Conservation (phyloP, 495 filamentous ascomycete species). For the Tuber microsphaerosporum region DNA sequence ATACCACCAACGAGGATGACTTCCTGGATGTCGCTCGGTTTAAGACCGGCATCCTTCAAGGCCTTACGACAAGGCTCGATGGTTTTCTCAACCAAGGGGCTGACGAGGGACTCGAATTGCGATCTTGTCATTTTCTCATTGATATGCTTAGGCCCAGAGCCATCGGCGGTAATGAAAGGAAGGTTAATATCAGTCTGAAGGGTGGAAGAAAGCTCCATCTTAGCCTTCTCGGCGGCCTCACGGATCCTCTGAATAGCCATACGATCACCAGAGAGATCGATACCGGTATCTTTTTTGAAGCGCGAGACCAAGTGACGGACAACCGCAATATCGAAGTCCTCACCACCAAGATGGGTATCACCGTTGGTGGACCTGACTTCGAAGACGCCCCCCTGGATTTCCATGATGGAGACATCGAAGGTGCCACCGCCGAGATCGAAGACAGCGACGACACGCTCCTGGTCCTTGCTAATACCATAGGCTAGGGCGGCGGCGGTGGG, state of each 20-base stretch:
- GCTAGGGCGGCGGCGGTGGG: constrained; percentile 90
- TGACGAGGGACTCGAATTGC: constrained; percentile 87
- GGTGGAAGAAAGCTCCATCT: constrained; percentile 96
- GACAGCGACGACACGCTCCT: constrained; percentile 83
- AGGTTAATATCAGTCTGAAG: constrained; percentile 98
- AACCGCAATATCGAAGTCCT: constrained; percentile 95
- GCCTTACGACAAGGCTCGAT: constrained; percentile 94
- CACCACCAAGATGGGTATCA: constrained; percentile 94
- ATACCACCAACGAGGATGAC: constrained; percentile 99
- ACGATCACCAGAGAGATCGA: constrained; percentile 85
- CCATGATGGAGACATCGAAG: constrained; percentile 95
- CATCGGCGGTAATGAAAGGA: constrained; percentile 95
- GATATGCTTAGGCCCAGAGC: constrained; percentile 94
- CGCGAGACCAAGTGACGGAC: constrained; percentile 90
- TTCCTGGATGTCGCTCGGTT: constrained; percentile 95
- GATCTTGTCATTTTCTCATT: constrained; percentile 88
- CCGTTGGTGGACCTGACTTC: constrained; percentile 99
- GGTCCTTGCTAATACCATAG: constrained; percentile 91
- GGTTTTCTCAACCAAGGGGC: constrained; percentile 79
- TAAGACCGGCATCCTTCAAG: constrained; percentile 89
- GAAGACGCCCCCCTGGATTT: constrained; percentile 97
- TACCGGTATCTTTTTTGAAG: constrained; percentile 92
- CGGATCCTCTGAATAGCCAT: constrained; percentile 99
- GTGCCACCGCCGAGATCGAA: constrained; percentile 98
- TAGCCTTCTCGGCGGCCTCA: constrained; percentile 99